Conservation (phyloP, 2,329 filamentous ascomycete species). For the Coniochaeta sp. region DNA sequence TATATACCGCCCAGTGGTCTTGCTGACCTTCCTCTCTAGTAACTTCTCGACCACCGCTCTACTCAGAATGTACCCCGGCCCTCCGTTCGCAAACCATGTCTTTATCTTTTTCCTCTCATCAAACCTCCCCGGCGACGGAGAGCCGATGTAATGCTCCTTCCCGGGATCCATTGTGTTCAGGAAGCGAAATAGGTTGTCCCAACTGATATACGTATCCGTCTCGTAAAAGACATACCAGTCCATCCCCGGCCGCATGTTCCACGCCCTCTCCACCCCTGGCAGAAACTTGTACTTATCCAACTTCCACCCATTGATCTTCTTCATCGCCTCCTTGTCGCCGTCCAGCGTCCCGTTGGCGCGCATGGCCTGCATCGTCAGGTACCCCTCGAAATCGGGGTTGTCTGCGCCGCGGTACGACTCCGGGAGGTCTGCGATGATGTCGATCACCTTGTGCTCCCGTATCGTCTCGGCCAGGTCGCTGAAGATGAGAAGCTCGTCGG, state of each 20-base stretch:
- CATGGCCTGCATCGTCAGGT: constrained; percentile 32
- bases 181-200: constrained; percentile 41
- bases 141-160: constrained; percentile 39
- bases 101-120: constrained; percentile 21
- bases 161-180: constrained; percentile 39
- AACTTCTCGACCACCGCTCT: constrained; percentile 35
- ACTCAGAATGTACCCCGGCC: constrained; percentile 39
- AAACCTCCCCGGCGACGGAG: constrained; percentile 32
- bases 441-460: constrained; percentile 32
- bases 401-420: constrained; percentile 24
- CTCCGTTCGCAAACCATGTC: constrained; percentile 42
- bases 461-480: constrained; percentile 42
- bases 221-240: constrained; percentile 52
- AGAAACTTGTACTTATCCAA: constrained; percentile 53
- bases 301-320: constrained; percentile 37
- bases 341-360: constrained; percentile 24
- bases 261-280: constrained; percentile 45
- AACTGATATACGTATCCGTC: constrained; percentile 43
- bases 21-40: constrained; percentile 22
- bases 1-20: constrained; percentile 26
- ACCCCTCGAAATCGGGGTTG: constrained; percentile 28
- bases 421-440: constrained; percentile 39
- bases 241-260: constrained; percentile 35
- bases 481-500: constrained; percentile 37
- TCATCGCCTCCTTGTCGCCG: constrained; percentile 19